Evolutionary conservation across 768 basidiomycete genomes (phyloP).

Genomic region (Gymnopilus junonius): DNA sequence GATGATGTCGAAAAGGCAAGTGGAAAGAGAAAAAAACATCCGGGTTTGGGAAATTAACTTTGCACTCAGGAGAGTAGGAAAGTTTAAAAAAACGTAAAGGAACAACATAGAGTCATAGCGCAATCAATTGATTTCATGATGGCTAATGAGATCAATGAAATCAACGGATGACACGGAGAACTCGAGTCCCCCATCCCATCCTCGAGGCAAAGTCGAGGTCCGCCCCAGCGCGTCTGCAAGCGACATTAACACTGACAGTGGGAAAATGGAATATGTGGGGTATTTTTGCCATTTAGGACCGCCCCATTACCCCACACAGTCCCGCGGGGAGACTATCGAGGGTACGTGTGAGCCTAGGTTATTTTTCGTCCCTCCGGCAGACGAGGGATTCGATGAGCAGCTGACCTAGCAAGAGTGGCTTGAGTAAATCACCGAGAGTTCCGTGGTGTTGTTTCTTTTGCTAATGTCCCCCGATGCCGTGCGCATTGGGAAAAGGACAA

Average conservation of each 20-base stretch:
- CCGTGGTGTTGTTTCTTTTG: neutral
- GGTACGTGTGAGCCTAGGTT: neutral
- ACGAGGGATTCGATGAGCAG: neutral
- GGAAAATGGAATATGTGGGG: neutral
- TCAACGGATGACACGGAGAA: conserved; percentile 4
- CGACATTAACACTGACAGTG: neutral
- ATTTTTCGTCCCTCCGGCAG: neutral
- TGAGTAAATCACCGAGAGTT: neutral
- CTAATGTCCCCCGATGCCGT: neutral
- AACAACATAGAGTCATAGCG: neutral
- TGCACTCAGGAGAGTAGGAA: neutral
- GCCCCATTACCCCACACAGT: neutral
- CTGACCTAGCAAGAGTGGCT: neutral
- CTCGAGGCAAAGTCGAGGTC: neutral
- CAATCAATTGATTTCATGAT: neutral
- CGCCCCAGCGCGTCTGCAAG: neutral
- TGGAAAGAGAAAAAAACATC: no score
- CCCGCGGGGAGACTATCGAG: neutral
- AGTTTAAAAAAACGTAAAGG: neutral
- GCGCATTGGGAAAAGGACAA: neutral
- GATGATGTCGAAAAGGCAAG: neutral
- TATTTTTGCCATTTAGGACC: neutral
- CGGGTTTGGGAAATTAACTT: neutral
- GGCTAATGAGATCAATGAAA: neutral
- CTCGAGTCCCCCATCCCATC: conserved; percentile 4